Base-by-base conservation (phyloP, 2,329 filamentous ascomycete genomes). In the Pseudogymnoascus sp. region DNA sequence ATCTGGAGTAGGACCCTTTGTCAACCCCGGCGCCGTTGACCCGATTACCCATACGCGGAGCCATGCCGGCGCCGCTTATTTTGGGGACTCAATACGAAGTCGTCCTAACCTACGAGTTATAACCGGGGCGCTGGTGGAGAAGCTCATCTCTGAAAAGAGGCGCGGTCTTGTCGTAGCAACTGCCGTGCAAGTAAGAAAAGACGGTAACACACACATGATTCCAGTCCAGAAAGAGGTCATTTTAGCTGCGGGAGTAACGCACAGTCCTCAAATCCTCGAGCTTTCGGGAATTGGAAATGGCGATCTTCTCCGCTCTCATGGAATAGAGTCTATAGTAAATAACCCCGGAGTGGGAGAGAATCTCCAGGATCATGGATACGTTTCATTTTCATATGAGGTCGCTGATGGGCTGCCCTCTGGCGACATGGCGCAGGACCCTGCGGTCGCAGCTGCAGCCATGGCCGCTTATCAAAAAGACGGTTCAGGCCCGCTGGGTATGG, bases 121-220 rank as follows among this genome's bases (percentile, higher is more conserved):
- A 63, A 95, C 90, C 71, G 88, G 94, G 71, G 88, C 90, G 15
- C 92, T 90, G 84, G 91, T 95, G 64, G 89, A 84, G 72, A 89
- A 86, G 74, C 77, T 96, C 72, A 21, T 66, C 4, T 62, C 67
- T 13, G 48, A 66, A 13, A 41, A 59, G 13, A 59, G 60, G 4
- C 21, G 29, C 5, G 41, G 51, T 33, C 21, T 27, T 21, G 12
- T 48, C n/a, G 21, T 35, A 27, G 35, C 31, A 15, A 58, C 29
- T 35, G 31, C 29, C 55, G 17, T 33, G 27, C 55, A 35, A 48
- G 42, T 48, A 48, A 27, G 21, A 27, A 63, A 65, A 31, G 60
- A 63, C n/a, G 62, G 60, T n/a, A 58, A 63, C 5, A 36, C 39
- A 58, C 31, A 62, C 35, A 61, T n/a, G 5, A 60, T 68, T n/a